Percentiles rank a stretch among this genome's conserved stretches.
Conservation (phyloP, 306 rosid species). For the Malus fusca region DNA sequence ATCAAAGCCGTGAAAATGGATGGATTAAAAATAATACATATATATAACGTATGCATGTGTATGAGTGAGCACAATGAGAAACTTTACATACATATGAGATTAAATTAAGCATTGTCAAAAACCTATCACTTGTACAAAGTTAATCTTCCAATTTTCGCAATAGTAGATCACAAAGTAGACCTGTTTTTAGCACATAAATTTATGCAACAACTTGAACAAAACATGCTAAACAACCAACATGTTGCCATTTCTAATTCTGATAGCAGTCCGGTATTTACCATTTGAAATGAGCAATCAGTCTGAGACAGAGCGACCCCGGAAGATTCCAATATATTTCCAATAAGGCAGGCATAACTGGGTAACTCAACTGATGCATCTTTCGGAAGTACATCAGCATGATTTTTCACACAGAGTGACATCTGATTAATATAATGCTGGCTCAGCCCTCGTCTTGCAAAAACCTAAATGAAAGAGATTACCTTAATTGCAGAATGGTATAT, state of each 20-base stretch:
- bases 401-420: constrained; percentile 64
- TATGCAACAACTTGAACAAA: not conserved
- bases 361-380: constrained; percentile 59
- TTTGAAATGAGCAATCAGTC: constrained; percentile 71
- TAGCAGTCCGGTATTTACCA: constrained; percentile 40
- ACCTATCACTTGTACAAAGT: not conserved
- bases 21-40: not conserved
- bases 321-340: constrained; percentile 85
- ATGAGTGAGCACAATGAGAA: not conserved
- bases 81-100: not conserved
- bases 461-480: constrained; percentile 35
- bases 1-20: not conserved
- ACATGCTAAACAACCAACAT: not conserved
- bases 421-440: constrained; percentile 71
- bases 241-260: not conserved
- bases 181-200: not conserved
- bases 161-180: not conserved
- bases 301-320: constrained; percentile 68
- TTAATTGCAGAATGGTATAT: constrained; percentile 5
- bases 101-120: not conserved
- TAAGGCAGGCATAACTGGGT: constrained; percentile 92
- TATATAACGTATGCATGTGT: not conserved
- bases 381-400: constrained; percentile 58
- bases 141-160: not conserved
- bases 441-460: constrained; percentile 46